A percentile compares a stretch with the other conserved stretches of the same genome.
These are phyloP conservation scores for Lathyrus tuberosus DNA, from an alignment of 306 rosid genomes.

Conservation along the genomic window DNA sequence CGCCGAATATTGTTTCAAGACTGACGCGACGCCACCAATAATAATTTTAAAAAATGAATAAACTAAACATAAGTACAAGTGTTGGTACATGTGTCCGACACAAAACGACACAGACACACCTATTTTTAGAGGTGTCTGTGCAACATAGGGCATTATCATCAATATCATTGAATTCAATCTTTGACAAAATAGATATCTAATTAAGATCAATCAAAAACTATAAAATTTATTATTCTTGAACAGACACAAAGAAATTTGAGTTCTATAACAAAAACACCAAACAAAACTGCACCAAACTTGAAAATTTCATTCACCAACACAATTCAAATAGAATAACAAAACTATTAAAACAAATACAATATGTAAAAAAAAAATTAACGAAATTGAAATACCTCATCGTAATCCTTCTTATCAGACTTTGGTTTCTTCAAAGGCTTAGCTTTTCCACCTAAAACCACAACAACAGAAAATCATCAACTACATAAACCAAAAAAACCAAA, in stretches of 20 bases:
- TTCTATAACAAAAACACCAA: background rate
- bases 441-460: conserved; percentile 66
- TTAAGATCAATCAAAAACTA: conserved; percentile 1
- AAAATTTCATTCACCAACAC: background rate
- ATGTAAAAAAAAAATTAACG: background rate
- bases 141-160: too few species aligned
- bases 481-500: background rate
- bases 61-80: too few species aligned
- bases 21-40: too few species aligned
- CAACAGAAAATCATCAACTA: background rate
- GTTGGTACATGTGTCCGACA: too few species aligned
- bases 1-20: too few species aligned
- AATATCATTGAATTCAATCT: background rate
- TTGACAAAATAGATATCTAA: background rate
- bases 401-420: conserved; percentile 81
- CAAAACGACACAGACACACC: too few species aligned
- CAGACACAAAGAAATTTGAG: background rate
- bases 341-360: background rate
- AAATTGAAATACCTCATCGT: conserved; percentile 73
- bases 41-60: too few species aligned
- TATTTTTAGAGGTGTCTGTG: too few species aligned
- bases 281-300: background rate
- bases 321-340: background rate
- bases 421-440: conserved; percentile 99
- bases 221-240: background rate